Percentiles rank a stretch among this genome's conserved stretches.
phyloP scores from a whole-genome alignment of 1,284 basidiomycete species.

The Leccinum subspadiceum region DNA sequence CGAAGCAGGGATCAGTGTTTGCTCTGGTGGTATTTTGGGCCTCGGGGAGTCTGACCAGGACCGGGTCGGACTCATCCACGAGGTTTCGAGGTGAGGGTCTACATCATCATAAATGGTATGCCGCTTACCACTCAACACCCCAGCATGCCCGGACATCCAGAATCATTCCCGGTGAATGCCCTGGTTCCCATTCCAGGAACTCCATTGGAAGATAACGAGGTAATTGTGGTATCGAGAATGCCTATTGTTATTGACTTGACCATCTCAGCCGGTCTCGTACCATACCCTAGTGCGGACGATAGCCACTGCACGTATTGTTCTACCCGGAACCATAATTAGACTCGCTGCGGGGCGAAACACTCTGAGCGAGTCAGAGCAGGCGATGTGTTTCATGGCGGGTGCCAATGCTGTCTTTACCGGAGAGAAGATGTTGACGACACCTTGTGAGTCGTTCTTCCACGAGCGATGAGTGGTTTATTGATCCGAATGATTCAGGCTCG shows the following conservation, averaged over 20 bases:
- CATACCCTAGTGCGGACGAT: constrained; percentile 92
- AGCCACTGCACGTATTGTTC: constrained; percentile 89
- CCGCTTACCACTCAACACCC: constrained; percentile 8
- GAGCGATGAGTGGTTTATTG: constrained; percentile 6
- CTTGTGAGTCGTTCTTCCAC: constrained; percentile 57
- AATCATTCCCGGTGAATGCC: constrained; percentile 98
- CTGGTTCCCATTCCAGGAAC: constrained; percentile 79
- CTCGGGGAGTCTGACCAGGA: constrained; percentile 91
- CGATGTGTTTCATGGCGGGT: constrained; percentile 98
- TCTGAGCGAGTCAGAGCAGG: constrained; percentile 89
- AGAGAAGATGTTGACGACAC: constrained; percentile 96
- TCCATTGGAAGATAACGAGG: constrained; percentile 72
- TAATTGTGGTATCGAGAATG: constrained; percentile 23
- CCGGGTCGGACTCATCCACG: constrained; percentile 92
- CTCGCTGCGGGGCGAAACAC: constrained; percentile 93
- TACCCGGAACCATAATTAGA: constrained; percentile 92
- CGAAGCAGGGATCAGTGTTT: constrained; percentile 95
- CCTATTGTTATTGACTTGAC: constrained; percentile 10
- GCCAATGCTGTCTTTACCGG: constrained; percentile 99
- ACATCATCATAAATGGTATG: not conserved
- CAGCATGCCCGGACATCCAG: constrained; percentile 93
- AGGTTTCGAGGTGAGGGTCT: constrained; percentile 77
- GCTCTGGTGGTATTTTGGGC: constrained; percentile 95
- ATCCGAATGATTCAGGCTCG: constrained; percentile 49
- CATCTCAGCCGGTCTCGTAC: constrained; percentile 67